A percentile compares a stretch with the other conserved stretches of the same genome.
phyloP scores from a whole-genome alignment of 257 asterid species.

The Marsdenia floribunda region DNA sequence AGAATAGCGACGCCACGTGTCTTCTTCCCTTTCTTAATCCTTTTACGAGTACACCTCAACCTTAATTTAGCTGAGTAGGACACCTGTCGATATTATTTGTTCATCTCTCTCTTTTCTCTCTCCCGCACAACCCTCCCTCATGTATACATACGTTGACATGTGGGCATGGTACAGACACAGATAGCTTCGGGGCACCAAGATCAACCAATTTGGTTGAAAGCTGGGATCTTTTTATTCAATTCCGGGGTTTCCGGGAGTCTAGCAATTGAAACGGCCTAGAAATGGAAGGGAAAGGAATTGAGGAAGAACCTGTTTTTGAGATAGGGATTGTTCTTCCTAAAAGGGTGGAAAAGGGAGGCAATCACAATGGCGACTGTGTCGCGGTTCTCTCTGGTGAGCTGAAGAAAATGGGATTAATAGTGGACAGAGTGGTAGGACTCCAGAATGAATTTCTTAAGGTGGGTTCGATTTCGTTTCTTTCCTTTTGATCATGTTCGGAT shows the following conservation, averaged over 20 bases:
- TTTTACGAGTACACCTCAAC: conserved; percentile 16
- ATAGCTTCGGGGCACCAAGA: conserved; percentile 19
- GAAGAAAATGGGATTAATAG: conserved; percentile 55
- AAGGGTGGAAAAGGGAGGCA: conserved; percentile 34
- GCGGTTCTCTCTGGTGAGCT: conserved; percentile 65
- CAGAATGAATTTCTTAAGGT: conserved; percentile 85
- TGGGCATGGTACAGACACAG: conserved; percentile 19
- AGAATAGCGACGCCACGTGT: conserved; percentile 46
- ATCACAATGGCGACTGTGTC: conserved; percentile 37
- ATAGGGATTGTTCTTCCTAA: conserved; percentile 70
- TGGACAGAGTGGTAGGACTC: conserved; percentile 70
- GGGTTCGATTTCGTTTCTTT: conserved; percentile 2
- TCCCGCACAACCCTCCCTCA: background rate
- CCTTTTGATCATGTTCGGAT: background rate
- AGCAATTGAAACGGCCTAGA: conserved; percentile 19
- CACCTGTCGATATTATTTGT: conserved; percentile 29
- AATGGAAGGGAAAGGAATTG: conserved; percentile 51
- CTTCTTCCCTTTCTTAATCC: conserved; percentile 25
- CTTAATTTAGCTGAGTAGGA: conserved; percentile 33
- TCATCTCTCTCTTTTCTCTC: conserved; percentile 4
- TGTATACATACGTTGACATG: background rate
- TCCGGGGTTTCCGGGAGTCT: conserved; percentile 13
- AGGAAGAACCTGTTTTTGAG: conserved; percentile 60
- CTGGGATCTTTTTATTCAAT: conserved; percentile 18
- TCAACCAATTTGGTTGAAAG: conserved; percentile 19